phyloP scores from a whole-genome alignment of 1,284 basidiomycete species.

The Chalciporus sp. region DNA sequence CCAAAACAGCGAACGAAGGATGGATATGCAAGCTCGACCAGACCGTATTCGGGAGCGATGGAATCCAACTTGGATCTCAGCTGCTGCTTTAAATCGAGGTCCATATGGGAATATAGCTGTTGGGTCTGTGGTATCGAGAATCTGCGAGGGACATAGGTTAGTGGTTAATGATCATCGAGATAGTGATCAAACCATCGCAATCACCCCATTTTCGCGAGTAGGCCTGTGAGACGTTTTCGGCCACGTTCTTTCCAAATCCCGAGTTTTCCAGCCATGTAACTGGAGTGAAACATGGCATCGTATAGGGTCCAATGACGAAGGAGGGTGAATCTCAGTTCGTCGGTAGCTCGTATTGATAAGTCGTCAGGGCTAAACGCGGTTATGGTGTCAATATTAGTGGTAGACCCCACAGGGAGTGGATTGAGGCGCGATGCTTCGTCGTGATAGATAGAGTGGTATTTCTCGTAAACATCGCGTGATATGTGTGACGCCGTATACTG shows the following conservation, averaged over 20 bases:
- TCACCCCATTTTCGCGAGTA: constrained; percentile 99
- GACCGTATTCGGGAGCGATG: constrained; percentile 94
- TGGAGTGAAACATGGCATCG: constrained; percentile 97
- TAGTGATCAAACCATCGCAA: constrained; percentile 26
- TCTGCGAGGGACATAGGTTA: constrained; percentile 42
- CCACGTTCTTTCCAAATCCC: constrained; percentile 97
- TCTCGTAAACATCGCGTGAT: constrained; percentile 86
- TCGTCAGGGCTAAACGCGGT: constrained; percentile 76
- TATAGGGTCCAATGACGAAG: constrained; percentile 98
- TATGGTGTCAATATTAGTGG: constrained; percentile 43
- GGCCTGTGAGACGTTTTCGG: constrained; percentile 83
- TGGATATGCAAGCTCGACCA: constrained; percentile 92
- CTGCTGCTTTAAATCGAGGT: constrained; percentile 87
- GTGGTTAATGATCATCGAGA: constrained; percentile 8
- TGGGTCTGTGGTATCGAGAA: constrained; percentile 94
- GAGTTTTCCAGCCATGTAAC: constrained; percentile 93
- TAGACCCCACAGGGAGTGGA: constrained; percentile 49
- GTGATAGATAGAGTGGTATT: constrained; percentile 73
- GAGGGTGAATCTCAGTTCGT: constrained; percentile 92
- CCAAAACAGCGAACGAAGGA: constrained; percentile 93
- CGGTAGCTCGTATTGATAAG: constrained; percentile 73
- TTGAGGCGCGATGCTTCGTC: constrained; percentile 93
- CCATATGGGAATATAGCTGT: constrained; percentile 95
- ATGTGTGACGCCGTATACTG: constrained; percentile 91
- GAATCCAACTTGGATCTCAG: constrained; percentile 83